Conservation (phyloP, 441 rosid species). For the Mallotus japonicus region DNA sequence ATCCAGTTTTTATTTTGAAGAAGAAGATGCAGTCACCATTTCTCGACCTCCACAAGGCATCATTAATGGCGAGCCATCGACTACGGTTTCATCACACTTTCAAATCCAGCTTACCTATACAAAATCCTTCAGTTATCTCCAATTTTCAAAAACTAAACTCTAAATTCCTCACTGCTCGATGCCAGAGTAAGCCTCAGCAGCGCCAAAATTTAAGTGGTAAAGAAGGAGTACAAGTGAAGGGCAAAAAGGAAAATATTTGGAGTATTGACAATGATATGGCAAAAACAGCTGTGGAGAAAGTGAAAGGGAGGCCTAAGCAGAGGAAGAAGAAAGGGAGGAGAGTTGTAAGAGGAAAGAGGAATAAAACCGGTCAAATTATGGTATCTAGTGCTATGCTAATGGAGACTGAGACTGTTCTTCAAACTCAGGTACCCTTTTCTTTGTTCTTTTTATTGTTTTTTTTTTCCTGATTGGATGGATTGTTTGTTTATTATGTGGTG, state of each 20-base stretch:
- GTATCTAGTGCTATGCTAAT: conserved; percentile 69
- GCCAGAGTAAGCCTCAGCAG: conserved; percentile 29
- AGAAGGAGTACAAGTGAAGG: conserved; percentile 41
- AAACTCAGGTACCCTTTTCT: conserved; percentile 56
- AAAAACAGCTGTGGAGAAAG: conserved; percentile 25
- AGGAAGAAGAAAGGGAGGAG: conserved; percentile 46
- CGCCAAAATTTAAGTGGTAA: conserved; percentile 14
- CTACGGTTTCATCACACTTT: conserved; percentile 32
- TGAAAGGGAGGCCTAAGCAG: conserved; percentile 37
- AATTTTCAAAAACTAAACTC: conserved; percentile 18
- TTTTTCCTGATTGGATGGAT: too few relatives aligned
- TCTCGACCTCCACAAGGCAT: conserved; percentile 39
- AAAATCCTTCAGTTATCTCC: conserved; percentile 9
- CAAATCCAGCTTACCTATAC: conserved; percentile 10
- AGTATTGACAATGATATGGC: conserved; percentile 71
- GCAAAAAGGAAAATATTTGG: conserved; percentile 68
- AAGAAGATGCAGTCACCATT: conserved; percentile 40
- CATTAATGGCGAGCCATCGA: conserved; percentile 17
- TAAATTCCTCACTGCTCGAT: conserved; percentile 4
- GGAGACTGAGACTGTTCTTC: conserved; percentile 80
- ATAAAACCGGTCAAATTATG: conserved; percentile 34
- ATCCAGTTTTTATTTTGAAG: not conserved
- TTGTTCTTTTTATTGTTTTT: too few relatives aligned
- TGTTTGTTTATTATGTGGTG: too few relatives aligned
- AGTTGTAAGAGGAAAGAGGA: conserved; percentile 39